Evolutionary conservation across 208 protist species (phyloP), one percentile per base, ranked within the genome.

Genomic region (Leishmania arabica): DNA sequence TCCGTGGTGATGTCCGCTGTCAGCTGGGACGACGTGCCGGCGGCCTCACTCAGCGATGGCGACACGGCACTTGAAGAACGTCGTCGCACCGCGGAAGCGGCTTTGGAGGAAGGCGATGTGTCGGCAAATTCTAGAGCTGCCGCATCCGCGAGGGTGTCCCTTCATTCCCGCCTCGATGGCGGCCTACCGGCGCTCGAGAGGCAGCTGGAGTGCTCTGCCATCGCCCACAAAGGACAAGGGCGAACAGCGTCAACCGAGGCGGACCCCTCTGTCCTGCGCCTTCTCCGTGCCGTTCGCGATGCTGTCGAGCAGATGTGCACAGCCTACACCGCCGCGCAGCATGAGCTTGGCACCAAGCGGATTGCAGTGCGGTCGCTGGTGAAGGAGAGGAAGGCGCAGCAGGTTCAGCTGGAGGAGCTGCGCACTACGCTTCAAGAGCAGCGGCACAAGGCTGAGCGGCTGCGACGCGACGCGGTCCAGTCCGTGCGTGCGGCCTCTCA

Each of bases 1-100:
- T 81, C 78, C 31, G 82, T 81, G 34, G 40, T 37, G 47, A 85
- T 81, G 82, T 85, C 82, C 11, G 78, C 82, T 17, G 82, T 79
- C 8, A 76, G 72, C 51, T 42, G 31, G 72, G 34, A 15, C 53
- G 51, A 45, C 31, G 51, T 37, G 72, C 53, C n/a, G 27, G 47
- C 49, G 24, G 8, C 70, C 47, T 54, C 70, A 13, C 13, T 37
- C 9, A 24, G 5, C 70, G 37, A 74, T 56, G 47, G 70, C 70
- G 70, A 24, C 70, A 24, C 47, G n/a, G 11, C 70, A 15, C 31
- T 71, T 5, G 15, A 71, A 19, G 65, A 71, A n/a, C 37, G 40
- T 3, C 45, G 58, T 24, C 70, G 47, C 45, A 21, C 27, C 47
- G 27, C 40, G 24, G 24, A 47, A 56, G n/a, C 2, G 31, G 53